These are phyloP conservation scores for Russula lepida DNA, from an alignment of 768 basidiomycete species.

Conservation along the genomic window DNA sequence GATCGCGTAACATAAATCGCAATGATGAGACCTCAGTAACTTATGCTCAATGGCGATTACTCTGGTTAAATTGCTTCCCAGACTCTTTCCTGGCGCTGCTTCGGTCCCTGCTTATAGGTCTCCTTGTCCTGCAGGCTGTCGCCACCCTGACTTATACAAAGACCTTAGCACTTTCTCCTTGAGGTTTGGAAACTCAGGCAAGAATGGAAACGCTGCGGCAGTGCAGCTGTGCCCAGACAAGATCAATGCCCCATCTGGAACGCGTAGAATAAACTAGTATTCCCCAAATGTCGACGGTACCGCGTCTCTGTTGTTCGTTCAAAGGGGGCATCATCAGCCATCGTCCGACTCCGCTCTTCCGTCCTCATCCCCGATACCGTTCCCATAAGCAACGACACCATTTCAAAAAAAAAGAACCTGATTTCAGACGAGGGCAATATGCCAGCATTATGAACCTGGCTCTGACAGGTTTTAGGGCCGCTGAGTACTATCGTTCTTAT, in stretches of 20 bases:
- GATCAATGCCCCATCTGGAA: neutral
- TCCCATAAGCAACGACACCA: neutral
- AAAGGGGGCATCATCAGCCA: neutral
- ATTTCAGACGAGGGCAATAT: neutral
- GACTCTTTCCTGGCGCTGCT: neutral
- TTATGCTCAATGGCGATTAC: neutral
- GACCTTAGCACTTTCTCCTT: neutral
- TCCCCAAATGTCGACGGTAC: neutral
- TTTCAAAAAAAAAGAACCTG: neutral
- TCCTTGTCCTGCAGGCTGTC: neutral
- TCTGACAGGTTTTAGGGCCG: neutral
- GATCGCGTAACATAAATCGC: neutral
- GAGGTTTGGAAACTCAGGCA: neutral
- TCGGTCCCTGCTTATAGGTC: neutral
- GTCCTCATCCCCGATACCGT: neutral
- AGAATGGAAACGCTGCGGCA: neutral
- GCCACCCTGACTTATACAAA: neutral
- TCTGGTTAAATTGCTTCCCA: neutral
- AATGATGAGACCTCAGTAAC: neutral
- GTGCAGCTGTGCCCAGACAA: neutral
- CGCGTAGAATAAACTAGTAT: neutral
- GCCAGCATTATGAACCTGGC: neutral
- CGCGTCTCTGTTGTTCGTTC: neutral
- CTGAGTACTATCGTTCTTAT: neutral
- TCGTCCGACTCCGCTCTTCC: neutral